Base-by-base conservation (phyloP, 306 rosid genomes). In the Luffa aegyptiaca region DNA sequence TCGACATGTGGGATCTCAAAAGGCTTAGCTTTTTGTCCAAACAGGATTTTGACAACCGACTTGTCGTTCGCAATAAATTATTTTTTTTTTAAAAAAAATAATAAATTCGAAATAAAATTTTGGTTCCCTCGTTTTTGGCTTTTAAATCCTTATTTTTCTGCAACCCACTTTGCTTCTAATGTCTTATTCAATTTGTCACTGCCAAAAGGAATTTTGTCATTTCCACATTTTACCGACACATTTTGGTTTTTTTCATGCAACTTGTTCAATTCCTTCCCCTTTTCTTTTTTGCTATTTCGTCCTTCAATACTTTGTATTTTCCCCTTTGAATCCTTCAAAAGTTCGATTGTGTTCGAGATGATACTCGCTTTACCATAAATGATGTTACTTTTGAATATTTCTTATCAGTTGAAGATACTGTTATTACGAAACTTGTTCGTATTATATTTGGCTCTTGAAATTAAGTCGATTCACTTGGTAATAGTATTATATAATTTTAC, bases 1-100 rank as follows among this genome's bases (percentile, higher is more conserved):
- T 78, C 72, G 59, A 56, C 66, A 77, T 31, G 69, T 78, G 80
- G 80, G 73, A 58, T 63, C 80, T 35, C 78, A 74, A 35, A 52
- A 46, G 56, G 61, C 46, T 74, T 74, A 74, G 78, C 62, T 52
- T 74, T 35, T 74, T 74, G 78, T 74, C 62, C 48, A 72, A 72
- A 72, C 57, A 26, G 42, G 59, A 48, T 46, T 49, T 72, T 21
- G 16, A 72, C 77, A 48, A 6, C 20, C 77, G 77, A 72, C 77
- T 46, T 72, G 77, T 72, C 77, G 77, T 72, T 72, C 58, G 11
- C 21, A 72, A 48, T 72, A 0, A 46, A 46, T 20, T 20, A 45
- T 26, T 26, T 26, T 26, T 26, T 26, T 26, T 26, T 26, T 26
- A 26, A 26, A 26, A 26, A 26, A 26, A 26, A 26, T 26, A n/a